A percentile compares a stretch with the other conserved stretches of the same genome.
Conservation (phyloP, 352 stramenopile genomes). For the Pythium aquatile region DNA sequence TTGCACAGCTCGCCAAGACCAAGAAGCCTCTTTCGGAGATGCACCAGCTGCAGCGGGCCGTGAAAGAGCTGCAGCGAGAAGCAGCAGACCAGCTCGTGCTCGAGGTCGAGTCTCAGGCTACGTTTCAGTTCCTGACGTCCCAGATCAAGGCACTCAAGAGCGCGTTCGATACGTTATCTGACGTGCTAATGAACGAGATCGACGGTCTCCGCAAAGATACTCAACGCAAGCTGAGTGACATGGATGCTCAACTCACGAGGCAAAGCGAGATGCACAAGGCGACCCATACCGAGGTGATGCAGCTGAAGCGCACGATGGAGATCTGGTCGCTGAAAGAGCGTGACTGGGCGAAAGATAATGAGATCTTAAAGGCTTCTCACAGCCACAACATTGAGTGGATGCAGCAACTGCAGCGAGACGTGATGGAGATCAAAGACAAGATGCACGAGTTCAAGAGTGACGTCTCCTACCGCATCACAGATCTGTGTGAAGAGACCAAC, state of each 20-base stretch:
- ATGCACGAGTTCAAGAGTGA: conserved; percentile 66
- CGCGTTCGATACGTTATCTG: conserved; percentile 78
- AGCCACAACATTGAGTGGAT: conserved; percentile 85
- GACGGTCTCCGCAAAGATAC: conserved; percentile 70
- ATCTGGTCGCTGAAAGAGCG: conserved; percentile 79
- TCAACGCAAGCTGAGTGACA: conserved; percentile 50
- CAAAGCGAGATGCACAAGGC: conserved; percentile 62
- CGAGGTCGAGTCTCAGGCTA: conserved; percentile 79
- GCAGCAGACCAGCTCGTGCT: conserved; percentile 70
- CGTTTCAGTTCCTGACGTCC: conserved; percentile 79
- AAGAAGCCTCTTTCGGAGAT: conserved; percentile 82
- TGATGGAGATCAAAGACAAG: conserved; percentile 78
- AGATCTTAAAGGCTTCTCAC: conserved; percentile 83
- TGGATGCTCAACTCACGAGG: conserved; percentile 54
- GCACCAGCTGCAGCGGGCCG: conserved; percentile 74
- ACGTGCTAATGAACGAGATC: conserved; percentile 75
- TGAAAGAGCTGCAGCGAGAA: conserved; percentile 76
- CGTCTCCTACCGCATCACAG: conserved; percentile 48
- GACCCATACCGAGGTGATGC: conserved; percentile 64
- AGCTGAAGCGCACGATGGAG: conserved; percentile 75
- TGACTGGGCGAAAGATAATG: conserved; percentile 85
- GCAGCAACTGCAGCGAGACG: conserved; percentile 79
- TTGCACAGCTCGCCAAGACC: conserved; percentile 62
- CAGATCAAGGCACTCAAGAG: conserved; percentile 71
- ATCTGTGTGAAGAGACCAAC: conserved; percentile 64